Evolutionary conservation across 371 early-diverging fungal species (phyloP), one percentile per base, ranked within the genome.

Genomic region (Lichtheimia corymbifera): DNA sequence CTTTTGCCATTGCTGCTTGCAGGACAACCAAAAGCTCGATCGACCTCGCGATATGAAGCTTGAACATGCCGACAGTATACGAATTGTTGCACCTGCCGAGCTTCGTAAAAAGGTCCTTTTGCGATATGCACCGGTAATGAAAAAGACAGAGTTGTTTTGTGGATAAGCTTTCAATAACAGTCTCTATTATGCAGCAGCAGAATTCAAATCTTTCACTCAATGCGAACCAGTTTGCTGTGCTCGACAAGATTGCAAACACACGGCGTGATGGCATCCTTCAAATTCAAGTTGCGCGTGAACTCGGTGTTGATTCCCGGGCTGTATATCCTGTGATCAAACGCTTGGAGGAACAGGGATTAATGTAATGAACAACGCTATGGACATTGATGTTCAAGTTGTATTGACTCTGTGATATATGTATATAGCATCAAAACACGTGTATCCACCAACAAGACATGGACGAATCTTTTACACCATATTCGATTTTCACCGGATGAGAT

Each of bases 391-490:
- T 11, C 52, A 27, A 11, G 1, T 24, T 2, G 3, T 24, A 52
- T 24, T 42, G n/a, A 49, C 28, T 5, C n/a, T 27, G 15, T 44
- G n/a, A 22, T 41, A 2, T n/a, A n/a, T 42, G 2, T 41, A 2
- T n/a, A n/a, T 42, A 61, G 61, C 27, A 20, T 51, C 18, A 52
- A 50, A 35, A 25, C 27, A 22, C 42, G 35, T 11, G 43, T 30
- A 20, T 13, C 24, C 9, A 17, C 25, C 13, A 35, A 52, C 17
- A 27, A 30, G n/a, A 53, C 53, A 24, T 61, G 40, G 30, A 61
- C 61, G 11, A 52, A 61, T 18, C 52, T 61, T 14, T 53, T 49
- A n/a, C 53, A 61, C 47, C 53, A 61, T 53, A 13, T 44, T 14
- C 53, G 61, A 5, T 51, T 51, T 27, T 43, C 44, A 30, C 45